Conservation (phyloP, 2,329 filamentous ascomycete species). For the Aspergillus awamori region DNA sequence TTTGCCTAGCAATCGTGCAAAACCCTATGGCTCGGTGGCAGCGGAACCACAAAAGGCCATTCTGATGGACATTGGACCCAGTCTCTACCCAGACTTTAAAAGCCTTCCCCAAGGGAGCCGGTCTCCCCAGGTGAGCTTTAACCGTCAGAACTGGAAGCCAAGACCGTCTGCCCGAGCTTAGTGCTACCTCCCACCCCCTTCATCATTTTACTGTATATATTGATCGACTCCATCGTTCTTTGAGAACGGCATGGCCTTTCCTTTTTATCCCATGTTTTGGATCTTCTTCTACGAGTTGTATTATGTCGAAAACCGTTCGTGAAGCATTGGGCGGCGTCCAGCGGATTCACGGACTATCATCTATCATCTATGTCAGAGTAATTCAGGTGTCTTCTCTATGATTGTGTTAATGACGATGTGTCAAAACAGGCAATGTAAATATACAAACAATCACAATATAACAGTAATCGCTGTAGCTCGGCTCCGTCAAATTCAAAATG, state of each 20-base stretch:
- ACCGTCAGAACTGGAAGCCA: constrained; percentile 39
- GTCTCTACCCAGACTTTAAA: constrained; percentile 38
- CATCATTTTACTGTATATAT: constrained; percentile 18
- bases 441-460: neutral
- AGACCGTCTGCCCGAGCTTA: constrained; percentile 35
- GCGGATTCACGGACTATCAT: neutral
- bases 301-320: constrained; percentile 26
- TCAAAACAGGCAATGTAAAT: constrained; percentile 4
- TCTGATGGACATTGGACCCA: constrained; percentile 48
- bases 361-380: constrained; percentile 9
- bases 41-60: constrained; percentile 49
- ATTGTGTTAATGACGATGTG: constrained; percentile 4
- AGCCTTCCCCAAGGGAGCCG: constrained; percentile 32
- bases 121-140: constrained; percentile 34
- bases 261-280: constrained; percentile 17
- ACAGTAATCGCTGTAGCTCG: neutral
- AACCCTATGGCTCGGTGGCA: constrained; percentile 32
- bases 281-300: constrained; percentile 21
- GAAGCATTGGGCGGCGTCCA: constrained; percentile 39
- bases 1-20: constrained; percentile 31
- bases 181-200: constrained; percentile 11
- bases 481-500: neutral
- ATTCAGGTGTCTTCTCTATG: neutral
- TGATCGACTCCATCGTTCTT: constrained; percentile 14
- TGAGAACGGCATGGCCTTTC: constrained; percentile 18